Base-by-base conservation (phyloP, 305 asterid genomes). In the Petunia hybrid region DNA sequence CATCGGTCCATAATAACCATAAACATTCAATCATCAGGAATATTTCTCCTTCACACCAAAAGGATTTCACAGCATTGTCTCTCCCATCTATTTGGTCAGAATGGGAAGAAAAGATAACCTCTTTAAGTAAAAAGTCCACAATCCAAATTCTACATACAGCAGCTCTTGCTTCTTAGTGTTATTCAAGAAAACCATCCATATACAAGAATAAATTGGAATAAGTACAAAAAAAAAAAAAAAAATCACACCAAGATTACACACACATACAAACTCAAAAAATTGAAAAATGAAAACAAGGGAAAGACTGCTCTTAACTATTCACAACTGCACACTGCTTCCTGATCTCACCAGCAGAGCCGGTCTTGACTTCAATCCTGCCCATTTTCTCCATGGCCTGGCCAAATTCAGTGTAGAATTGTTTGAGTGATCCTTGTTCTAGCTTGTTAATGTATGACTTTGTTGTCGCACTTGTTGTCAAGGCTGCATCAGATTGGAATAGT, bases 321-420 rank as follows among this genome's bases (percentile, higher is more conserved):
- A 88, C 92, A 22, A 85, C 56, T 4, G 95, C 93, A 87, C 98
- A 94, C 5, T 85, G 86, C 78, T 64, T 92, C 79, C 98, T 78
- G 63, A 94, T 88, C 64, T 94, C 91, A 4, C 97, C 97, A 0
- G 79, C 65, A 1, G 90, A 53, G 35, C 95, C 96, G 0, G 97
- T 92, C 57, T 86, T 84, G 0, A 91, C 97, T 6, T 82, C 87
- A 53, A 90, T 80, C 5, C 80, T 82, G 0, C 94, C 93, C 97
- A 92, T 89, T 83, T 93, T 93, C 89, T 90, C 96, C 98, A 93
- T 92, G 2, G 98, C 90, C 7, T 41, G 10, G 0, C 92, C 92
- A 59, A 94, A 94, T 70, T 91, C 91, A 2, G 82, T n/a, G 2
- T 31, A 85, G 85, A 94, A 94, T 63, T 67, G 87, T 12, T 64